These are phyloP conservation scores for Penicillium sp. DNA, from an alignment of 2,329 filamentous ascomycete genomes.

Conservation along the genomic window DNA sequence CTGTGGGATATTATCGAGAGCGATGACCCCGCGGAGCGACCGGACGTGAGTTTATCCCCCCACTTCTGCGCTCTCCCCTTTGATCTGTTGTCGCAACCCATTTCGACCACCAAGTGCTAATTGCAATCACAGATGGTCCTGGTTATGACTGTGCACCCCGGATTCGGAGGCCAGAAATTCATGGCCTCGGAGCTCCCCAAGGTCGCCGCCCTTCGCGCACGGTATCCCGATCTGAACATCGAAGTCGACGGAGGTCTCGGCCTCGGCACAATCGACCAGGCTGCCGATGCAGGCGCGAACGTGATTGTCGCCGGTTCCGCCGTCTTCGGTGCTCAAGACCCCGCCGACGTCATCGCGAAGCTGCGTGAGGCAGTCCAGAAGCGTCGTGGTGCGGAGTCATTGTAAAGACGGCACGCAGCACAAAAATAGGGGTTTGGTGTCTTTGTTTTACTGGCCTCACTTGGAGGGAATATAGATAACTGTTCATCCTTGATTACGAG, in stretches of 20 bases:
- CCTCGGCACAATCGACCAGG: conserved; percentile 85
- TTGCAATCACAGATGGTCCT: conserved; percentile 77
- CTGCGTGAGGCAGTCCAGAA: conserved; percentile 78
- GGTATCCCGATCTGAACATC: conserved; percentile 91
- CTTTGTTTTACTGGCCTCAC: conserved; percentile 2
- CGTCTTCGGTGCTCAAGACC: conserved; percentile 90
- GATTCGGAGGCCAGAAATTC: conserved; percentile 97
- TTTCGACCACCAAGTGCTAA: conserved; percentile 9
- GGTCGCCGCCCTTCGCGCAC: conserved; percentile 77
- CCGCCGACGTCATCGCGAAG: conserved; percentile 79
- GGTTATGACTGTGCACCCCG: conserved; percentile 96
- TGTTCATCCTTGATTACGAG: conserved; percentile 25
- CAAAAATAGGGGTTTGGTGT: conserved; percentile 22
- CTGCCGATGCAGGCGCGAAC: conserved; percentile 92
- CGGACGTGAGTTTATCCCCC: conserved; percentile 69
- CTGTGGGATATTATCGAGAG: conserved; percentile 86
- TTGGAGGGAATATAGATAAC: neutral
- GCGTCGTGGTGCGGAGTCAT: conserved; percentile 34
- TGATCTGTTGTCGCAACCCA: neutral
- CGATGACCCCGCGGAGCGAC: conserved; percentile 70
- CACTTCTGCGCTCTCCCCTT: neutral
- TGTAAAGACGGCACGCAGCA: conserved; percentile 4
- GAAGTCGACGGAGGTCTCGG: conserved; percentile 95
- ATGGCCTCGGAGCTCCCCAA: conserved; percentile 96
- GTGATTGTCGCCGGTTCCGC: conserved; percentile 97